phyloP scores from a whole-genome alignment of 352 stramenopile genomes.

The Phytopythium montanum region DNA sequence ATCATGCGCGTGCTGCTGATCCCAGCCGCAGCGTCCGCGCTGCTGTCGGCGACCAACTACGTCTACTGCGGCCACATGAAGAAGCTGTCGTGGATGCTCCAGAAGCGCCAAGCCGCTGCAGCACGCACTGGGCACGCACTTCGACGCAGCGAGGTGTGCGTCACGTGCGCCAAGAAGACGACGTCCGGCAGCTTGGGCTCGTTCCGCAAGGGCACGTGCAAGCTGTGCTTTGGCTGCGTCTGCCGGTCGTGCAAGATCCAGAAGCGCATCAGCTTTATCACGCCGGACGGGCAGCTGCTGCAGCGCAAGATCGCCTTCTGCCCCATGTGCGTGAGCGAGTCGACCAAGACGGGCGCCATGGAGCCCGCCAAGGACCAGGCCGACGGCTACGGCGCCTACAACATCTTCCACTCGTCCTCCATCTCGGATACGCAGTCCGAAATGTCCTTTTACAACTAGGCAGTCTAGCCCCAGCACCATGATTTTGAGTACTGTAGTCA shows the following conservation, averaged over 20 bases:
- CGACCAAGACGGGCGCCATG: constrained; percentile 25
- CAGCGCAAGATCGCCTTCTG: constrained; percentile 39
- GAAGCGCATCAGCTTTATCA: constrained; percentile 36
- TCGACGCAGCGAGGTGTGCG: constrained; percentile 5
- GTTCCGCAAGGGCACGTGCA: constrained; percentile 16
- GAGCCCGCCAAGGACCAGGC: constrained; percentile 23
- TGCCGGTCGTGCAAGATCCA: constrained; percentile 32
- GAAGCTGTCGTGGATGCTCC: constrained; percentile 31
- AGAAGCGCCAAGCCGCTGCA: constrained; percentile 8
- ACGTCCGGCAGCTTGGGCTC: constrained; percentile 11
- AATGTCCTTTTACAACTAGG: constrained; percentile 5
- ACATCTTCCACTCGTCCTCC: constrained; percentile 20
- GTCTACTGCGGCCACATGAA: constrained; percentile 32
- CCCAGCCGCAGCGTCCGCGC: constrained; percentile 3
- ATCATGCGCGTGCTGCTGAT: constrained; percentile 3
- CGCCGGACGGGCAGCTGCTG: constrained; percentile 20
- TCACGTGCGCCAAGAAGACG: constrained; percentile 19
- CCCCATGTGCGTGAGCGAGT: constrained; percentile 33
- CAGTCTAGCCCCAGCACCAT: neutral
- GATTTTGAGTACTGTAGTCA: neutral
- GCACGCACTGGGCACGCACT: neutral
- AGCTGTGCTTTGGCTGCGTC: constrained; percentile 23
- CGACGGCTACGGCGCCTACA: constrained; percentile 21
- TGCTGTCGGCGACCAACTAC: constrained; percentile 15
- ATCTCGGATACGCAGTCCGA: constrained; percentile 26